Conservation (phyloP, 2,329 filamentous ascomycete species). For the Incumbomyces delicatus region DNA sequence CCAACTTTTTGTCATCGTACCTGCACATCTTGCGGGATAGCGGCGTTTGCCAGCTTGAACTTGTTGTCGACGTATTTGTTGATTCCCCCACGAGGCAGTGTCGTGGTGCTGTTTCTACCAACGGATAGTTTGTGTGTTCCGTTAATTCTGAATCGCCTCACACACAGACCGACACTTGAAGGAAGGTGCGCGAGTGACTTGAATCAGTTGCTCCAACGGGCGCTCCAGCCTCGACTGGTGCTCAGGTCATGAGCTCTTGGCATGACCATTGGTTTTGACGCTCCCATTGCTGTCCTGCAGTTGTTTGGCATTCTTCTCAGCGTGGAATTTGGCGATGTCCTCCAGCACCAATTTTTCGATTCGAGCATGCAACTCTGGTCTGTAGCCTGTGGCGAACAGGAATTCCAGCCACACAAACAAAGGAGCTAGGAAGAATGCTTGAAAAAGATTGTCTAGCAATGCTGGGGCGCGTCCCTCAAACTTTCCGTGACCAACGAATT, state of each 20-base stretch:
- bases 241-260: slow-evolving; percentile 15
- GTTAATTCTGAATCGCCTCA: no score
- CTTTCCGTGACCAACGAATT: slow-evolving; percentile 83
- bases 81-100: no score
- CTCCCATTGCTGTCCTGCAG: slow-evolving; percentile 12
- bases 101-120: no score
- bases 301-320: slow-evolving; percentile 41
- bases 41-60: no score
- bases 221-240: not conserved
- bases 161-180: no score
- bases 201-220: no score
- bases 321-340: slow-evolving; percentile 66
- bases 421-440: slow-evolving; percentile 84
- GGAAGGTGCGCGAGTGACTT: no score
- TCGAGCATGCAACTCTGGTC: slow-evolving; percentile 72
- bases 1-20: no score
- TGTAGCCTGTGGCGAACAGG: slow-evolving; percentile 82
- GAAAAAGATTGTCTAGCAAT: slow-evolving; percentile 79
- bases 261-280: slow-evolving; percentile 18
- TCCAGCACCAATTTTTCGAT: slow-evolving; percentile 65
- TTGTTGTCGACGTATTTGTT: no score
- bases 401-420: slow-evolving; percentile 97
- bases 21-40: no score
- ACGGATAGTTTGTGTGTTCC: no score
- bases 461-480: slow-evolving; percentile 85